Percentiles rank a stretch among this genome's conserved stretches.
Conservation (phyloP, 2,329 filamentous ascomycete species). For the Teratosphaeria nubilosa region DNA sequence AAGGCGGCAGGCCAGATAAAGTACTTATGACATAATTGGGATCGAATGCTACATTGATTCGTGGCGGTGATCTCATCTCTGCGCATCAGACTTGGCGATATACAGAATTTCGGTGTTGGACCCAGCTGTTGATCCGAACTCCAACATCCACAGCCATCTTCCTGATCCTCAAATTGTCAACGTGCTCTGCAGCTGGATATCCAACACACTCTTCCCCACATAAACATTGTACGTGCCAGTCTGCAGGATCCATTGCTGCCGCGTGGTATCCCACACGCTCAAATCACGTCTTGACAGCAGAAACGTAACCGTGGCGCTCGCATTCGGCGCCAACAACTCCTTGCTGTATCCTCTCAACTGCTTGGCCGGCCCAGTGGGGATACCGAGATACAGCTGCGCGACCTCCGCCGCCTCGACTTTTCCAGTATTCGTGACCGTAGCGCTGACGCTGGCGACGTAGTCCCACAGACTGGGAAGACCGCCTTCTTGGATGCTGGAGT, state of each 20-base stretch:
- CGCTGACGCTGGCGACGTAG: constrained; percentile 50
- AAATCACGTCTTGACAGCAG: constrained; percentile 69
- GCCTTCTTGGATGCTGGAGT: constrained; percentile 12
- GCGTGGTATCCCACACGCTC: constrained; percentile 69
- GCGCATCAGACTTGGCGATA: no score
- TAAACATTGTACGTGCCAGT: constrained; percentile 46
- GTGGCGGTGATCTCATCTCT: no score
- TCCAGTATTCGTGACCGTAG: constrained; percentile 65
- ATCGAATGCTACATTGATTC: no score
- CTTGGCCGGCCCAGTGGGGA: constrained; percentile 55
- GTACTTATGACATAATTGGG: no score
- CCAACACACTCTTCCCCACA: constrained; percentile 32
- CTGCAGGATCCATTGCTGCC: constrained; percentile 64
- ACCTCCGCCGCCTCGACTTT: constrained; percentile 56
- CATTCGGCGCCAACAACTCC: constrained; percentile 57
- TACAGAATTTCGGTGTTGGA: no score
- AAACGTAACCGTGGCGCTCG: constrained; percentile 54
- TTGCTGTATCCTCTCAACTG: constrained; percentile 74
- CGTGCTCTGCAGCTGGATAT: neutral
- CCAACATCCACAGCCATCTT: neutral
- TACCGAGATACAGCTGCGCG: constrained; percentile 70
- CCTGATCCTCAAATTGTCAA: neutral
- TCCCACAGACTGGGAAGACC: constrained; percentile 53
- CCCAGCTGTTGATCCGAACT: no score
- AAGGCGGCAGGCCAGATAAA: no score